Conservation (phyloP, 306 rosid genomes). For the Betula pendula region DNA sequence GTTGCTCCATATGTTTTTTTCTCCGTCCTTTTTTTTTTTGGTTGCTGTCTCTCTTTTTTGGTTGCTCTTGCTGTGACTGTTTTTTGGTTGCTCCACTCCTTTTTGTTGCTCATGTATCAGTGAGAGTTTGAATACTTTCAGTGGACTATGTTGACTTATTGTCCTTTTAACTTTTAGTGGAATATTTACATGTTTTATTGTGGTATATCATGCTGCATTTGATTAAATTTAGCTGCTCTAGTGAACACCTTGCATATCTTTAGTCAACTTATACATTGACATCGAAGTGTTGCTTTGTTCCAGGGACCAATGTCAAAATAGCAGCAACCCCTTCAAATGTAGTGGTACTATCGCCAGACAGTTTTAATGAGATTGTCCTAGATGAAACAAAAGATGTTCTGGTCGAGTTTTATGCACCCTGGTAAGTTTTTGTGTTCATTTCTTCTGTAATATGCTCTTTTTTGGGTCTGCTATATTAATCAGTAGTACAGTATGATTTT, state of each 20-base stretch:
- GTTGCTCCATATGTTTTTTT: background rate
- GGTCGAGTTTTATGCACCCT: constrained; percentile 94
- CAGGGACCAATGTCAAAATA: constrained; percentile 89
- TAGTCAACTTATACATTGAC: constrained; percentile 21
- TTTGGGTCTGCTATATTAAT: background rate
- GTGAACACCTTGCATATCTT: background rate
- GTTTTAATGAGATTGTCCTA: constrained; percentile 70
- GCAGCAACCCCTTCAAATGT: constrained; percentile 65
- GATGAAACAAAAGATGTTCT: constrained; percentile 80
- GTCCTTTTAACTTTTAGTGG: background rate
- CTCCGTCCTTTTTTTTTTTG: background rate
- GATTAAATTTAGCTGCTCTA: background rate
- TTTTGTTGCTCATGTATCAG: background rate
- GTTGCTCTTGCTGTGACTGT: too few species aligned
- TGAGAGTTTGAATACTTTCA: background rate
- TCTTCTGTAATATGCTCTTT: background rate
- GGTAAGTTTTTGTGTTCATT: constrained; percentile 48
- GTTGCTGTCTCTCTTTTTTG: background rate
- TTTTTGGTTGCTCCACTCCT: background rate
- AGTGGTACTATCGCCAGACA: constrained; percentile 56
- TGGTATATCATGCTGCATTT: too few species aligned
- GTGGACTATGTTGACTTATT: background rate
- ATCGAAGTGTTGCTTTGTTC: constrained; percentile 20
- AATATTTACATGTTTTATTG: background rate
- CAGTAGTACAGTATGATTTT: constrained; percentile 5